Percentiles rank a stretch among this genome's conserved stretches.
These are phyloP conservation scores for Tolypocladium nubicola DNA, from an alignment of 2,329 filamentous ascomycete species.

Conservation along the genomic window DNA sequence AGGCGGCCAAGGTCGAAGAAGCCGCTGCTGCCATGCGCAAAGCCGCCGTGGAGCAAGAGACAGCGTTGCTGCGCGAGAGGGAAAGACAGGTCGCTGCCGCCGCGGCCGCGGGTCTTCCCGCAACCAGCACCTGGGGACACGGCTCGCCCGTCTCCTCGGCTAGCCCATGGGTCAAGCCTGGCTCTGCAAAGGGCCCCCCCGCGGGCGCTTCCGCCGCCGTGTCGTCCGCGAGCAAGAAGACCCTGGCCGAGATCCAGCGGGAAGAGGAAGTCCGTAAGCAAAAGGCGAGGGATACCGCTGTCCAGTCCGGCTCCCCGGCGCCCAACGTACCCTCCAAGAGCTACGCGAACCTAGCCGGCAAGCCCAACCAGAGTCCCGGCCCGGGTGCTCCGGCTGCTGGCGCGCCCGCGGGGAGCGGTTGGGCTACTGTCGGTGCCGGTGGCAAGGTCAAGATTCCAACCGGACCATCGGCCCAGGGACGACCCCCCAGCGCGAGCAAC, in stretches of 20 bases:
- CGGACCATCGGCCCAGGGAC: constrained; percentile 39
- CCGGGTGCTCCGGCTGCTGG: constrained; percentile 19
- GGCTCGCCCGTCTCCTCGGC: constrained; percentile 58
- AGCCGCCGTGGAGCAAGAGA: constrained; percentile 70
- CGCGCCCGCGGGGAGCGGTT: constrained; percentile 44
- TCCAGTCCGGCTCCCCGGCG: constrained; percentile 36
- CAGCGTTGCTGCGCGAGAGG: constrained; percentile 46
- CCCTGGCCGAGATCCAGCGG: constrained; percentile 88
- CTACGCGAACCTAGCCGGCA: constrained; percentile 89
- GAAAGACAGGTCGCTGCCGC: constrained; percentile 41
- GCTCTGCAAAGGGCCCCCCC: constrained; percentile 29
- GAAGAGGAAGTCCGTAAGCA: constrained; percentile 80
- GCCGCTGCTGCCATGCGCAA: constrained; percentile 67
- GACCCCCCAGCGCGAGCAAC: constrained; percentile 31
- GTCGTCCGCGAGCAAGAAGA: constrained; percentile 58
- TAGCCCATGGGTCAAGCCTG: constrained; percentile 59
- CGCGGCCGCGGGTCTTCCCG: constrained; percentile 70
- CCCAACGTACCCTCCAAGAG: constrained; percentile 56
- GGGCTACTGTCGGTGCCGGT: constrained; percentile 91
- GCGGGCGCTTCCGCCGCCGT: constrained; percentile 11
- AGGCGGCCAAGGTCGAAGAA: constrained; percentile 82
- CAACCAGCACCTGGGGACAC: constrained; percentile 81
- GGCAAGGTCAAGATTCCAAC: constrained; percentile 78
- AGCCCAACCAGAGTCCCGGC: constrained; percentile 37
- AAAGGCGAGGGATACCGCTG: constrained; percentile 45